A percentile compares a stretch with the other conserved stretches of the same genome.
phyloP scores from a whole-genome alignment of 164 flowering plant species.

The Litsea cubeba region DNA sequence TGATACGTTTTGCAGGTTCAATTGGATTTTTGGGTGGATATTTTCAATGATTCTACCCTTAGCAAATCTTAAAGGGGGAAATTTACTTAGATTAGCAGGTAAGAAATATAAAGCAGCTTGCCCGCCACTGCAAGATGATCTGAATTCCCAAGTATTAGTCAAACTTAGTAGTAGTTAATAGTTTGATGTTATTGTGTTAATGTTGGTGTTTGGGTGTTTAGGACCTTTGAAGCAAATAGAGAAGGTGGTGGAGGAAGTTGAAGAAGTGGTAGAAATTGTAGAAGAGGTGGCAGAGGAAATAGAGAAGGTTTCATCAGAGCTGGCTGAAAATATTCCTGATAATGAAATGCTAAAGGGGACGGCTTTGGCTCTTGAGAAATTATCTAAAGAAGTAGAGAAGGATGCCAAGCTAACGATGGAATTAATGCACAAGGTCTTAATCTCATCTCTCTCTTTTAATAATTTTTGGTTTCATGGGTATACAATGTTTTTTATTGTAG shows the following conservation, averaged over 20 bases:
- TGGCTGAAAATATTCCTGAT: slow-evolving; percentile 24
- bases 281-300: slow-evolving; percentile 27
- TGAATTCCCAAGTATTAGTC: neutral
- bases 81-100: neutral
- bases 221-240: slow-evolving; percentile 8
- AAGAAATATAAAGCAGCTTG: neutral
- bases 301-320: slow-evolving; percentile 27
- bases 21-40: slow-evolving; percentile 2
- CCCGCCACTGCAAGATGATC: too few species aligned
- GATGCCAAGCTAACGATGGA: slow-evolving; percentile 28
- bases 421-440: slow-evolving; percentile 31
- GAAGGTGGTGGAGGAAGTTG: slow-evolving; percentile 20
- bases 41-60: slow-evolving; percentile 5
- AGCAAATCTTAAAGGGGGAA: slow-evolving; percentile 4
- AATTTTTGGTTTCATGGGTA: too few species aligned
- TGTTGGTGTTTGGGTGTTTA: neutral
- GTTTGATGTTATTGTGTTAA: neutral
- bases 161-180: neutral
- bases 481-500: neutral
- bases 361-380: slow-evolving; percentile 16
- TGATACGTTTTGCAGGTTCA: slow-evolving; percentile 2
- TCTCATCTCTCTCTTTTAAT: neutral
- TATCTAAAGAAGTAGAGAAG: slow-evolving; percentile 23
- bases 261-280: slow-evolving; percentile 23
- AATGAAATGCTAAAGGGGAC: slow-evolving; percentile 27